These are phyloP conservation scores for Podila epigama DNA, from an alignment of 192 early-diverging fungal species.

Conservation along the genomic window DNA sequence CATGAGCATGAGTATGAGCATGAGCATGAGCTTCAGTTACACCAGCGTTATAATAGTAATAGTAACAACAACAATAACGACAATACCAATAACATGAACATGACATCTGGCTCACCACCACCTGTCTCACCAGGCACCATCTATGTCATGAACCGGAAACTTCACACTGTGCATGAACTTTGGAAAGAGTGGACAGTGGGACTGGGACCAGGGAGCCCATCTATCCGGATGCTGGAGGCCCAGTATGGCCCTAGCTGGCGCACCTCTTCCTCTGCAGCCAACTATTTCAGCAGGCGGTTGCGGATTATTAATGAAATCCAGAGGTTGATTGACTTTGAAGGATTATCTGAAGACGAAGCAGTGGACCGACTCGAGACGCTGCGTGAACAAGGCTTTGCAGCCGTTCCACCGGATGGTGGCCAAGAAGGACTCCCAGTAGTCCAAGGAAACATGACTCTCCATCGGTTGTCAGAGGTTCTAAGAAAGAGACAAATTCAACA, in stretches of 20 bases:
- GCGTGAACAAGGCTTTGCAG: slow-evolving; percentile 24
- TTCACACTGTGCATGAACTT: slow-evolving; percentile 30
- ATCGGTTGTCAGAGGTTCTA: neutral
- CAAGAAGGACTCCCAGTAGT: neutral
- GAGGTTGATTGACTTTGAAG: slow-evolving; percentile 24
- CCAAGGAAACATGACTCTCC: neutral
- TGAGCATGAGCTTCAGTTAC: neutral
- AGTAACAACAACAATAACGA: neutral
- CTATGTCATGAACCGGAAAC: slow-evolving; percentile 41
- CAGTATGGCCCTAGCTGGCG: slow-evolving; percentile 38
- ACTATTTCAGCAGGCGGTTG: slow-evolving; percentile 35
- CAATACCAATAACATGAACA: slow-evolving; percentile 3
- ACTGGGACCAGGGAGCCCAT: slow-evolving; percentile 30
- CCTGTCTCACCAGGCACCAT: neutral
- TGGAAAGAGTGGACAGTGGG: slow-evolving; percentile 47
- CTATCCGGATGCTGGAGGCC: slow-evolving; percentile 30
- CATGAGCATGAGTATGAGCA: neutral
- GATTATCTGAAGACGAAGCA: slow-evolving; percentile 28
- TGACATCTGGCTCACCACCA: neutral
- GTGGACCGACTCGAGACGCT: slow-evolving; percentile 19
- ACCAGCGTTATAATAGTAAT: neutral
- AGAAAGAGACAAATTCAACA: neutral
- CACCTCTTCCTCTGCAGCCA: slow-evolving; percentile 30
- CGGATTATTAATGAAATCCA: slow-evolving; percentile 41
- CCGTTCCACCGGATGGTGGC: slow-evolving; percentile 10